Evolutionary conservation across 805 yeast genomes (phyloP).

Genomic region (Limtongia smithiae): DNA sequence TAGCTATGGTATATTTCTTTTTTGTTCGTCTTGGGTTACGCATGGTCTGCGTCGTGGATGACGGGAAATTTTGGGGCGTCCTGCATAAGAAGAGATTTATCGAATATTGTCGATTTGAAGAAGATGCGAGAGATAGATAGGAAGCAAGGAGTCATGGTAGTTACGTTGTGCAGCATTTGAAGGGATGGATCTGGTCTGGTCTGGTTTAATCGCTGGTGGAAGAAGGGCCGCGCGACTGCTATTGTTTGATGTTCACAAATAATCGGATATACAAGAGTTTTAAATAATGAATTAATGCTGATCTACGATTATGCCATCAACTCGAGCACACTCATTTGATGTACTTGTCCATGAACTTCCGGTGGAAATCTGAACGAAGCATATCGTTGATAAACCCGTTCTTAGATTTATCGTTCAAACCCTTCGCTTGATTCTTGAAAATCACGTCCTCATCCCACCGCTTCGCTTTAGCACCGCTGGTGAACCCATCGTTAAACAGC

Average conservation of each 20-base stretch:
- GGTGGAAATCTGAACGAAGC: conserved; percentile 40
- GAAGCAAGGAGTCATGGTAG: too few relatives aligned
- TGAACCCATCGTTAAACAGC: conserved; percentile 23
- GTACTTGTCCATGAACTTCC: conserved; percentile 38
- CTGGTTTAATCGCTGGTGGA: too few relatives aligned
- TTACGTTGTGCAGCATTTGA: too few relatives aligned
- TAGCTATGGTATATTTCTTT: conserved; percentile 49
- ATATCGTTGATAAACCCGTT: conserved; percentile 38
- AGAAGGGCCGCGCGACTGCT: too few relatives aligned
- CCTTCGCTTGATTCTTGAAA: conserved; percentile 38
- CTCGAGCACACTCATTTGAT: conserved; percentile 30
- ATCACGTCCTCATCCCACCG: conserved; percentile 39
- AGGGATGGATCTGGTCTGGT: too few relatives aligned
- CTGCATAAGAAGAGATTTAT: conserved; percentile 53
- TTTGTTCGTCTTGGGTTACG: conserved; percentile 53
- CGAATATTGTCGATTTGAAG: conserved; percentile 40
- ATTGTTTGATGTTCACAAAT: too few relatives aligned
- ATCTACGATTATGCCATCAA: too few relatives aligned
- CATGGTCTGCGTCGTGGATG: conserved; percentile 45
- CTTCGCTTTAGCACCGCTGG: conserved; percentile 4
- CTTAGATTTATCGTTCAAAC: conserved; percentile 28
- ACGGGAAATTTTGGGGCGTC: conserved; percentile 50
- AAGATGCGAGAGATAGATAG: too few relatives aligned
- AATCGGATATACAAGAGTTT: too few relatives aligned
- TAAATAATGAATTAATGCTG: too few relatives aligned